Evolutionary conservation across 768 basidiomycete genomes (phyloP), one percentile per base, ranked within the genome.

Genomic region (Lanmaoa rubissima): DNA sequence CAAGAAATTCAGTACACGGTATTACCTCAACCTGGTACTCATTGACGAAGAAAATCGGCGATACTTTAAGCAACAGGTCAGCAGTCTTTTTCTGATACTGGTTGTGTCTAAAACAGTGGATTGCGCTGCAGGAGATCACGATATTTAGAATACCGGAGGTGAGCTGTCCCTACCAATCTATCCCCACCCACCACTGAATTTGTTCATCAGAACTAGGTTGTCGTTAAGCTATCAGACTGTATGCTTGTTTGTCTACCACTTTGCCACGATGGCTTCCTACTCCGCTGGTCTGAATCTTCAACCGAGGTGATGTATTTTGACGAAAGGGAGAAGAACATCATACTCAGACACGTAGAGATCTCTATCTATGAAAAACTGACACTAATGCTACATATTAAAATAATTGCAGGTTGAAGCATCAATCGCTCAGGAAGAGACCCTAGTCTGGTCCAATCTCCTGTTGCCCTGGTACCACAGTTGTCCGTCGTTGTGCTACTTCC

Each of bases 41-140:
- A 93, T 98, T 51, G 97, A 98, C 70, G 95, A 98, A 71, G 96
- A 98, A 79, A 98, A 98, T 74, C 80, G 96, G 65, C 80, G 96
- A 61, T 98, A 97, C 74, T 98, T 98, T 75, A 97, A 98, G 75
- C 94, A 97, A 73, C 94, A 95, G 84, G 90, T 86, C 41, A 34
- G 76, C 65, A 4, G 26, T 7, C 42, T 43, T 53, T 26, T 42
- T 11, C 14, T 35, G 19, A 21, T 48, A 14, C 21, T 24, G 16
- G 8, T 8, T 34, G 34, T 54, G 32, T 8, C 46, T 61, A 24
- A 65, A 10, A n/a, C 1, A 19, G n/a, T 35, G 48, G 47, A 36
- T 31, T 40, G 41, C 10, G 7, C 10, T 54, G 9, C 65, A 87
- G 83, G 90, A 94, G 79, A 94, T 94, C 64, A 94, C 92, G 1